Evolutionary conservation across 2,329 filamentous ascomycete genomes (phyloP), one percentile per base, ranked within the genome.

Genomic region (Diaporthe batatas): DNA sequence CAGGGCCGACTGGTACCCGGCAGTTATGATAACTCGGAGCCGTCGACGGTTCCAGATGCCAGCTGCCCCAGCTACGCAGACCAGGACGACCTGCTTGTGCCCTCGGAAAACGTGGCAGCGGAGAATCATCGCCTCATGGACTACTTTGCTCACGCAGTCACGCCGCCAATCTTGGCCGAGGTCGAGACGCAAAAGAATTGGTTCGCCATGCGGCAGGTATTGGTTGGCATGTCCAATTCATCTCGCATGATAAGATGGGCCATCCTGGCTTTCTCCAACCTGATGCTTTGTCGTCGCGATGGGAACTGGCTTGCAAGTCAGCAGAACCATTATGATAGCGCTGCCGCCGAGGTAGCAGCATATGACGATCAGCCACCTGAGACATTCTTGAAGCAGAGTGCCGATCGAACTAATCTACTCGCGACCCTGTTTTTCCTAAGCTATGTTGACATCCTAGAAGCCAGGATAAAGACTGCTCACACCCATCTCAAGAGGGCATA

Each of bases 181-280:
- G 84, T 89, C 0, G 88, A 89, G 75, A 86, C 85, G 8, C 84
- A 86, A 70, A 86, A 85, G 75, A 86, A 84, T 68, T 89, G 87
- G 87, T 80, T 84, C 2, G 81, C 83, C 0, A 86, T 87, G 75
- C 81, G 87, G 6, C 84, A 86, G 58, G 81, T 85, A 39, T 82
- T 89, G 23, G 81, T 86, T 1, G 80, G 83, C 2, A 87, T 88
- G 83, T 83, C 86, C 4, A 80, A 80, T 23, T 79, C 82, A 11
- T 88, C 86, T 0, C 76, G 80, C 3, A 84, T 89, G 80, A 84
- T 89, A 6, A 79, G 80, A 21, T 82, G 82, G 75, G 85, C 87
- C 8, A 85, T 88, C 29, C 79, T 88, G 73, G 86, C 87, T 7
- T 89, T 89, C 77, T 86, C 86, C 2, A 85, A 84, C 36, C 79